Evolutionary conservation across 768 basidiomycete species (phyloP), one percentile per base, ranked within the genome.

Genomic region (Tricholomella constricta): DNA sequence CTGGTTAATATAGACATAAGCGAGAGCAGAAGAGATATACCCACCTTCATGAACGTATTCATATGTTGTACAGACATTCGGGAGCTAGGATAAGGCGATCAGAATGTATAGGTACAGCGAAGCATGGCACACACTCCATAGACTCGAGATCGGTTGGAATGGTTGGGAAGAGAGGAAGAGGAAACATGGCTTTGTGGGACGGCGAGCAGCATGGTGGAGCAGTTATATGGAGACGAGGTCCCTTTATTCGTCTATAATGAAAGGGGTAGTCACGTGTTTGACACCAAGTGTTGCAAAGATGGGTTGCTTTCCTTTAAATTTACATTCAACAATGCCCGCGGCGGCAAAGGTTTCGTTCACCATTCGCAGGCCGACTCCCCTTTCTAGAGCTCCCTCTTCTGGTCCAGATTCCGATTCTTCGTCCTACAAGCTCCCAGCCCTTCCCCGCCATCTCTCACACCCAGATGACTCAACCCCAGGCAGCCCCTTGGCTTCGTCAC

Each of bases 291-390:
- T n/a, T n/a, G n/a, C n/a, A n/a, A n/a, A n/a, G n/a, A n/a, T n/a
- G n/a, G n/a, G n/a, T n/a, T n/a, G n/a, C n/a, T n/a, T n/a, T n/a
- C n/a, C n/a, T n/a, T n/a, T n/a, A n/a, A n/a, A n/a, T n/a, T n/a
- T n/a, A n/a, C n/a, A n/a, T n/a, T n/a, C 59, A 37, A 57, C 58
- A 23, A 64, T 64, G 64, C 32, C 60, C 23, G 51, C 55, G 37
- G 29, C 59, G 11, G 59, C 63, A 50, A 80, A 83, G 58, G 79
- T 94, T 35, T 94, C 93, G 1, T 95, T 96, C 70, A 94, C 88
- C 2, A 78, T 96, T 52, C 83, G 91, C 37, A 80, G 91, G 7
- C 94, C 94, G 0, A 84, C 84, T 0, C 87, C 89, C 1, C 65
- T 77, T 0, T 86, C 88, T 6, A 78, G 88, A 10, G 78, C 79